Conservation (phyloP, 2,329 filamentous ascomycete species). For the Ophiostoma quercus region DNA sequence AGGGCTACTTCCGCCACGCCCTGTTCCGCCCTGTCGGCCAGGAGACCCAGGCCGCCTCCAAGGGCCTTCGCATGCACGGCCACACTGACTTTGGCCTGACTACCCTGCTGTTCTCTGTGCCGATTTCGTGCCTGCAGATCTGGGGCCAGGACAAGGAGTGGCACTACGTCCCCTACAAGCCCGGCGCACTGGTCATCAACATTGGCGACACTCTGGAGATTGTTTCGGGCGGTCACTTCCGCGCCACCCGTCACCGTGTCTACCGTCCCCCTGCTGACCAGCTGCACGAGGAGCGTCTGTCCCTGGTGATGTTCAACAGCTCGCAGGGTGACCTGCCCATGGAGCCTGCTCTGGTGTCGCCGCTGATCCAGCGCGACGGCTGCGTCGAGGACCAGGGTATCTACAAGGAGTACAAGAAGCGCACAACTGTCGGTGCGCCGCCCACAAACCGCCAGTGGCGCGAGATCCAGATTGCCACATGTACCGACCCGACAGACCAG, state of each 20-base stretch:
- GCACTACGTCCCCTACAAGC: constrained; percentile 43
- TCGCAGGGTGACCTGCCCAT: constrained; percentile 42
- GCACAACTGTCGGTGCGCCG: constrained; percentile 37
- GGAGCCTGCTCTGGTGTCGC: constrained; percentile 36
- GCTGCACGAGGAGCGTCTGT: constrained; percentile 38
- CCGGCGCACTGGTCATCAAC: constrained; percentile 46
- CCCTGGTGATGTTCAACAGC: constrained; percentile 43
- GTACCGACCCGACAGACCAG: constrained; percentile 40
- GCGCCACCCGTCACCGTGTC: constrained; percentile 43
- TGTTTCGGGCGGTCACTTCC: constrained; percentile 44
- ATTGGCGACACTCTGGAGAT: constrained; percentile 44
- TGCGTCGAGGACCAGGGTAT: constrained; percentile 43
- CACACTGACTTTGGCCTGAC: constrained; percentile 46
- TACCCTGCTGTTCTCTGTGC: constrained; percentile 44
- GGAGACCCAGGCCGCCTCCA: constrained; percentile 33
- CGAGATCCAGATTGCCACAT: constrained; percentile 45
- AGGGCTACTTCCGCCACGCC: constrained; percentile 45
- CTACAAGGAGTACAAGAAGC: constrained; percentile 43
- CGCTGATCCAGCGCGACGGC: constrained; percentile 36
- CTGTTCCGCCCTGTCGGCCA: constrained; percentile 38
- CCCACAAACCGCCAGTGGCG: constrained; percentile 45
- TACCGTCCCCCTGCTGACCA: constrained; percentile 41
- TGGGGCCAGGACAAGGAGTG: constrained; percentile 42
- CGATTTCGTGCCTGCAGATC: constrained; percentile 45
- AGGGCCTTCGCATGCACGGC: constrained; percentile 42